Conservation (phyloP, 805 yeast species). For the Suhomyces sp. region DNA sequence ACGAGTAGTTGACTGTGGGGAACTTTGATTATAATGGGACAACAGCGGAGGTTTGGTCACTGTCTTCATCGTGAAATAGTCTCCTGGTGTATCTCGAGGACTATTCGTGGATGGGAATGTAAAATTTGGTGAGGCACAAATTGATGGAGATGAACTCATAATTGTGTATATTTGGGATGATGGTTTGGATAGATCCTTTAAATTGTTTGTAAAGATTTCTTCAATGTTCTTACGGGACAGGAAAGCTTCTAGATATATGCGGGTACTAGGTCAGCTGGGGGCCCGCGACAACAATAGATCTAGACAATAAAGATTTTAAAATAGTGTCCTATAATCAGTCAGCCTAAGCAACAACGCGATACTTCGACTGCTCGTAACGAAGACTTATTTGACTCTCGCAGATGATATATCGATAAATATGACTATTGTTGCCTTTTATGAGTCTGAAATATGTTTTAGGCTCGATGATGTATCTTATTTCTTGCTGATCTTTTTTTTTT, state of each 20-base stretch:
- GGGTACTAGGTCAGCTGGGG: background rate
- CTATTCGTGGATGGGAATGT: constrained; percentile 16
- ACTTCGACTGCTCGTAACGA: background rate
- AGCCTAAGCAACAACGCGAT: background rate
- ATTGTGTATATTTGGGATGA: background rate
- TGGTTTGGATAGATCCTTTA: background rate
- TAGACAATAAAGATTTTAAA: background rate
- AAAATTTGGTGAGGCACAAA: constrained; percentile 22
- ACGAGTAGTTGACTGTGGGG: background rate
- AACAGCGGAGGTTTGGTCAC: background rate
- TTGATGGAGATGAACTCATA: constrained; percentile 19
- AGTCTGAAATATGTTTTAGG: background rate
- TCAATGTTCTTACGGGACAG: background rate
- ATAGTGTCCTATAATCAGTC: background rate
- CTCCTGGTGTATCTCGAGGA: constrained; percentile 9
- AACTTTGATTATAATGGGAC: background rate
- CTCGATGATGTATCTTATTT: background rate
- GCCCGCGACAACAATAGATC: background rate
- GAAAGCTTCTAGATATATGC: background rate
- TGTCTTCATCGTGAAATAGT: constrained; percentile 14
- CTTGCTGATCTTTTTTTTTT: background rate
- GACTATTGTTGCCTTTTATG: background rate
- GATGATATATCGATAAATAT: background rate
- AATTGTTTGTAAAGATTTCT: background rate
- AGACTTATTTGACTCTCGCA: background rate